Evolutionary conservation across 2,329 filamentous ascomycete species (phyloP), one percentile per base, ranked within the genome.

Genomic region (Aspergillus sojae): DNA sequence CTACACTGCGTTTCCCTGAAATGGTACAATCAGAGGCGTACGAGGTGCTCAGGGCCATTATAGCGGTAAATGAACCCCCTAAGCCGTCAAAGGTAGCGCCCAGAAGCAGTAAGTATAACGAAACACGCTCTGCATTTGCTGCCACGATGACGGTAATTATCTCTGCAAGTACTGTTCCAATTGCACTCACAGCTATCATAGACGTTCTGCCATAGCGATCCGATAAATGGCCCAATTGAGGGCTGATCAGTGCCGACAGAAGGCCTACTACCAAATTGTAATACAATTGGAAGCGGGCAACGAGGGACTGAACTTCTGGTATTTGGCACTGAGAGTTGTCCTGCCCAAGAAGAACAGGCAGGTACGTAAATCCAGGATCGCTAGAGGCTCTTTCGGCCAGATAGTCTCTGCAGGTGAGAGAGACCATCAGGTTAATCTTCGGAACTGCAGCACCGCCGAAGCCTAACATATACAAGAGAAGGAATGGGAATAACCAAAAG

Each of bases 11-110:
- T 72, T 87, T 88, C 34, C 91, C 90, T 0, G 93, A 91, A 4
- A 91, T 83, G 0, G 93, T 94, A 77, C 93, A 97, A 77, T 99
- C 95, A 46, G 92, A 89, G 14, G 91, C 90, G 77, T 98, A 99
- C 0, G 94, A 93, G 75, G 96, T 90, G 26, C 88, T 89, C 62
- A 96, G 81, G 53, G 90, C 88, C 82, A 91, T 91, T 32, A 90
- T 90, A 0, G 92, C 88, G 1, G 93, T 96, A 75, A 97, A 97
- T 0, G 94, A 97, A 9, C 95, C 95, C 11, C 89, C 89, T 5
- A 97, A 73, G 5, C 95, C 95, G 73, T 99, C 95, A 53, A 94
- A 83, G 11, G 91, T 82, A 41, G 89, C 87, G 11, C 92, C 92
- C 1, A 94, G 76, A 6, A 98, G 80, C 26, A 99, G 81, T 86